Percentiles rank a stretch among this genome's conserved stretches.
Conservation (phyloP, 768 basidiomycete genomes). For the Kwoniella dendrophila region DNA sequence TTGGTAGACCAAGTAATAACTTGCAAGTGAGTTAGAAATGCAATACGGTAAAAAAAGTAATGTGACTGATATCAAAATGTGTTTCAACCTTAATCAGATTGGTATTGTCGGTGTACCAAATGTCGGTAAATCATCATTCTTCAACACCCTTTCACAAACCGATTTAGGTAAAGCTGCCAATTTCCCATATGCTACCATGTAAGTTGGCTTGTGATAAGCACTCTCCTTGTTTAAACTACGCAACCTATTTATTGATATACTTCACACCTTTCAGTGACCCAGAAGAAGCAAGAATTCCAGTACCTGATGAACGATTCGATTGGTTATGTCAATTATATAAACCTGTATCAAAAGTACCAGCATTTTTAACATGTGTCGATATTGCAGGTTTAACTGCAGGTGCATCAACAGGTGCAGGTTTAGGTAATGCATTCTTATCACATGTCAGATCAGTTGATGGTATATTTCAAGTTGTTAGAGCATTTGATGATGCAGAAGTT, state of each 20-base stretch:
- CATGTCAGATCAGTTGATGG: conserved; percentile 98
- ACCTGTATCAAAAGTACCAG: conserved; percentile 81
- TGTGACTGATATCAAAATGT: neutral
- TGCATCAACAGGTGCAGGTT: conserved; percentile 95
- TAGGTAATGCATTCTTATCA: conserved; percentile 95
- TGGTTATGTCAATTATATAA: conserved; percentile 93
- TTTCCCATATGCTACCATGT: conserved; percentile 74
- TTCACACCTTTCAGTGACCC: conserved; percentile 67
- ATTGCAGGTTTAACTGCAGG: conserved; percentile 98
- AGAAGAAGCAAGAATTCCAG: conserved; percentile 86
- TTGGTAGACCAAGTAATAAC: conserved; percentile 94
- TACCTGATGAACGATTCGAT: conserved; percentile 90
- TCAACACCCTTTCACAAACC: conserved; percentile 82
- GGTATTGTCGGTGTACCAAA: conserved; percentile 92
- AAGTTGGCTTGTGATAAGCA: conserved; percentile 1
- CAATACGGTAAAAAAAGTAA: neutral
- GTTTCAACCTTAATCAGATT: conserved; percentile 66
- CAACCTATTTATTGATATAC: neutral
- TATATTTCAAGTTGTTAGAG: conserved; percentile 97
- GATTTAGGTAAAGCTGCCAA: conserved; percentile 94
- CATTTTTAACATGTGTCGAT: conserved; percentile 95
- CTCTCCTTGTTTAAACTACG: neutral
- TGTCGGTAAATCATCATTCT: conserved; percentile 79
- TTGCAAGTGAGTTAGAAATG: conserved; percentile 58
- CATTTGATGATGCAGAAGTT: conserved; percentile 99